These are phyloP conservation scores for Diospyros lotus DNA, from an alignment of 148 eudicot genomes.

Conservation along the genomic window DNA sequence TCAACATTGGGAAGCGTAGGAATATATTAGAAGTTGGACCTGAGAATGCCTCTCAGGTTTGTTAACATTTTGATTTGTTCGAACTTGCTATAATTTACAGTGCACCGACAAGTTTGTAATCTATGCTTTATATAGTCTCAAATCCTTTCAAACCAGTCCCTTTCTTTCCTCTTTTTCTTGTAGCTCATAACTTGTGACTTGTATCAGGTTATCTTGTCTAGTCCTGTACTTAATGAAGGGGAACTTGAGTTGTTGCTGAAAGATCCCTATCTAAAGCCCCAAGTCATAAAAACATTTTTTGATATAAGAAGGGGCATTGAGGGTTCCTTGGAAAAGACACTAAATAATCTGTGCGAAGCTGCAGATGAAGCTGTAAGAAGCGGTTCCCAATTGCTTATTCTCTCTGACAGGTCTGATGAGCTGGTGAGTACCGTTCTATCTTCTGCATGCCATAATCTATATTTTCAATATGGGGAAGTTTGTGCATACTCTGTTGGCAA, in stretches of 20 bases:
- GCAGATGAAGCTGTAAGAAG: slow-evolving; percentile 99
- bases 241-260: slow-evolving; percentile 75
- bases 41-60: slow-evolving; percentile 95
- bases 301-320: slow-evolving; percentile 91
- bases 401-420: slow-evolving; percentile 94
- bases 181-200: slow-evolving; percentile 9
- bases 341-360: slow-evolving; percentile 87
- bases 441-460: background rate
- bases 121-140: background rate
- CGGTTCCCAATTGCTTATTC: slow-evolving; percentile 89
- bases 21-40: slow-evolving; percentile 96
- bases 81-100: background rate
- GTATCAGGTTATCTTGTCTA: slow-evolving; percentile 73
- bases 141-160: slow-evolving; percentile 1
- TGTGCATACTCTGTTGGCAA: background rate
- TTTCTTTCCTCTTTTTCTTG: slow-evolving; percentile 1
- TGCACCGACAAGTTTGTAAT: background rate
- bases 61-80: slow-evolving; percentile 14
- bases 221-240: slow-evolving; percentile 90
- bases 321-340: slow-evolving; percentile 76
- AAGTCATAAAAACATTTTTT: slow-evolving; percentile 73
- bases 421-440: slow-evolving; percentile 45
- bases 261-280: slow-evolving; percentile 73
- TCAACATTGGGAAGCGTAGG: slow-evolving; percentile 91
- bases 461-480: background rate